Percentiles rank a stretch among this genome's conserved stretches.
phyloP scores from a whole-genome alignment of 345 rosid species.

The Rhizophora apiculata region DNA sequence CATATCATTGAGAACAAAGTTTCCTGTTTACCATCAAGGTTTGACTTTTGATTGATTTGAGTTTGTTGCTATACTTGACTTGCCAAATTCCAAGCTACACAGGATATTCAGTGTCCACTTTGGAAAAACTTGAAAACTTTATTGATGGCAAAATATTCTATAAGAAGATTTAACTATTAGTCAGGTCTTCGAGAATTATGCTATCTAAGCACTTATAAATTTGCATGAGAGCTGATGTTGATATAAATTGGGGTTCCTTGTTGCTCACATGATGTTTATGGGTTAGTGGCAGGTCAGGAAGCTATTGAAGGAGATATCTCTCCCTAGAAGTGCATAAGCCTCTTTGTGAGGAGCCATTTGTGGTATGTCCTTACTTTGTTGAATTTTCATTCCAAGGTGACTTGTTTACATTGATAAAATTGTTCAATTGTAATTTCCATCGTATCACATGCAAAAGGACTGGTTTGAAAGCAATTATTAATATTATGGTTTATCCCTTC shows the following conservation, averaged over 20 bases:
- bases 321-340: slow-evolving; percentile 43
- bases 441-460: slow-evolving; percentile 20
- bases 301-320: slow-evolving; percentile 68
- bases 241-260: slow-evolving; percentile 18
- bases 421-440: neutral
- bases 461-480: slow-evolving; percentile 27
- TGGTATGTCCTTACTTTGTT: slow-evolving; percentile 59
- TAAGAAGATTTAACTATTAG: slow-evolving; percentile 1
- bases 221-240: slow-evolving; percentile 14
- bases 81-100: slow-evolving; percentile 3
- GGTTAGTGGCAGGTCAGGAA: slow-evolving; percentile 76
- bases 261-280: slow-evolving; percentile 48
- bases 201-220: slow-evolving; percentile 14
- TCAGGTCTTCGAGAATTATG: neutral
- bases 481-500: slow-evolving; percentile 44
- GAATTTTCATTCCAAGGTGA: slow-evolving; percentile 20
- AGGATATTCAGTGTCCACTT: slow-evolving; percentile 6
- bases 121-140: slow-evolving; percentile 6
- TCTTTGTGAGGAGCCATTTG: slow-evolving; percentile 44
- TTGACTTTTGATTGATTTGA: slow-evolving; percentile 1
- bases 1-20: too few species aligned
- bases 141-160: too few species aligned
- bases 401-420: slow-evolving; percentile 3
- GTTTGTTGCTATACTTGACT: neutral
- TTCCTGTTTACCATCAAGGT: too few species aligned